A percentile compares a stretch with the other conserved stretches of the same genome.
These are phyloP conservation scores for Talaromyces wortmannii DNA, from an alignment of 495 filamentous ascomycete genomes.

Conservation along the genomic window DNA sequence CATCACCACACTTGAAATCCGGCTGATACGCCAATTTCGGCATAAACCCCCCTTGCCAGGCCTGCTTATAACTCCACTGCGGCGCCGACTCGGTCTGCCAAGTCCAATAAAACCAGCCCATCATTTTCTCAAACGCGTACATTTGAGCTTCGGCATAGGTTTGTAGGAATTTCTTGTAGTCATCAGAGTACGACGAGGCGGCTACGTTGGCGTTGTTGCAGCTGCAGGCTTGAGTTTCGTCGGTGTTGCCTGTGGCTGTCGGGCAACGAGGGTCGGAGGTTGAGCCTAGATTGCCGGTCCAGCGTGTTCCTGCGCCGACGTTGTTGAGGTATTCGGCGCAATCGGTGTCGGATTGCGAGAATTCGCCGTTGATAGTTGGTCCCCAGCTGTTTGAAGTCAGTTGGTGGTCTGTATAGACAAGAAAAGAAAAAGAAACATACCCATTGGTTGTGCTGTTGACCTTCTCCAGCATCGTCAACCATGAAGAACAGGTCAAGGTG, in stretches of 20 bases:
- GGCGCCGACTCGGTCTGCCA: constrained; percentile 71
- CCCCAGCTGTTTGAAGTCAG: constrained; percentile 54
- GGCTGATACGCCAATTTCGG: constrained; percentile 71
- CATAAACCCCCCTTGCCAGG: constrained; percentile 75
- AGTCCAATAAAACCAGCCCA: constrained; percentile 99
- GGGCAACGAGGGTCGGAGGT: constrained; percentile 61
- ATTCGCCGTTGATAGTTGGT: constrained; percentile 95
- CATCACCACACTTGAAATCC: constrained; percentile 64
- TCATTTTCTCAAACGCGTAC: constrained; percentile 78
- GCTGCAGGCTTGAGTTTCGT: constrained; percentile 42
- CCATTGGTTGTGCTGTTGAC: constrained; percentile 68
- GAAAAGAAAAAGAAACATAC: no score
- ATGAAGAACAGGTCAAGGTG: constrained; percentile 76
- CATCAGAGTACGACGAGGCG: constrained; percentile 54
- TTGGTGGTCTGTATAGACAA: no score
- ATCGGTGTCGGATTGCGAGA: constrained; percentile 97
- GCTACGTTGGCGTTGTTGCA: constrained; percentile 74
- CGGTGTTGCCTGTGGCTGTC: constrained; percentile 35
- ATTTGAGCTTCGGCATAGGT: constrained; percentile 96
- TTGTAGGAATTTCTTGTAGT: constrained; percentile 79
- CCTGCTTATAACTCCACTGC: constrained; percentile 93
- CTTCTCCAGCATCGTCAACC: constrained; percentile 68
- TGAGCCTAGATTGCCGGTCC: constrained; percentile 69
- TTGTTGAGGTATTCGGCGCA: constrained; percentile 86
- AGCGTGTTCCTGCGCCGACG: constrained; percentile 79